Conservation (phyloP, 2,329 filamentous ascomycete species). For the Verticillium klebahnii region DNA sequence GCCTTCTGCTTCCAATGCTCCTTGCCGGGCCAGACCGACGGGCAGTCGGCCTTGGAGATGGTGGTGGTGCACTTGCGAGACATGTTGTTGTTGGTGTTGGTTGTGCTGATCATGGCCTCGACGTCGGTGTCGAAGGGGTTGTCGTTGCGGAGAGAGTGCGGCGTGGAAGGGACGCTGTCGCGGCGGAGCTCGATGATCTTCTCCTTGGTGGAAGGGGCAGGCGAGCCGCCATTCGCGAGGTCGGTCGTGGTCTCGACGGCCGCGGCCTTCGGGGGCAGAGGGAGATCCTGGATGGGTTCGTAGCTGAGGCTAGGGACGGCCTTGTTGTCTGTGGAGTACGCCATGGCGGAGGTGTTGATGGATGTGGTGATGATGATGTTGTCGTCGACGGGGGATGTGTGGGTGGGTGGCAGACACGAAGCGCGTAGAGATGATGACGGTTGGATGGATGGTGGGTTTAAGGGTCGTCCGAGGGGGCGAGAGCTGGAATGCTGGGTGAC, state of each 20-base stretch:
- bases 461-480: not conserved
- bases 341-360: not conserved
- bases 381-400: not conserved
- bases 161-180: conserved; percentile 37
- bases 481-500: not conserved
- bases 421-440: not conserved
- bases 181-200: conserved; percentile 23
- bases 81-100: conserved; percentile 16
- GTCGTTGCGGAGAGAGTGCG: conserved; percentile 32
- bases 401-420: not conserved
- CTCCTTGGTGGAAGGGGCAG: conserved; percentile 8
- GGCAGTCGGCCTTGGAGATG: conserved; percentile 41
- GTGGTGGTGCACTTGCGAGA: conserved; percentile 26
- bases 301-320: not conserved
- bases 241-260: not conserved
- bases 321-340: not conserved
- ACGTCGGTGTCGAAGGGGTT: conserved; percentile 56
- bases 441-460: not conserved
- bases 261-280: not conserved
- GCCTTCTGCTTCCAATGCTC: conserved; percentile 57
- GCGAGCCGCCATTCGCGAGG: not conserved
- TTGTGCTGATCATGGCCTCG: conserved; percentile 44
- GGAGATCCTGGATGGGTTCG: not conserved
- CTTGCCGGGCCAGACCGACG: conserved; percentile 54
- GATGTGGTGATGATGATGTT: not conserved